A percentile compares a stretch with the other conserved stretches of the same genome.
Conservation (phyloP, 176 grass and related monocot genomes). For the Eleusine indica region DNA sequence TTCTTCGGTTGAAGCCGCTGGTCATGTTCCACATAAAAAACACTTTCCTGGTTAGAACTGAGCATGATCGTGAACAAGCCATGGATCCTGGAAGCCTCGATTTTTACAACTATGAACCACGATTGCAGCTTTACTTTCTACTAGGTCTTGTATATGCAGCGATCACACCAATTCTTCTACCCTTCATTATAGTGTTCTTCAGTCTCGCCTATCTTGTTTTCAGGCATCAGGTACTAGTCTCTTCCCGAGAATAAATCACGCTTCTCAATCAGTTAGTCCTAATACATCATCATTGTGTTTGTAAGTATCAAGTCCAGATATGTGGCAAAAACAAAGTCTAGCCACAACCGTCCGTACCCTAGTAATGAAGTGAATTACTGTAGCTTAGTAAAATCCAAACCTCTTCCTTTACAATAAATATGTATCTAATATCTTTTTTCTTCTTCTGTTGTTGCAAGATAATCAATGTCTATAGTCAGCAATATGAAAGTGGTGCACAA, state of each 20-base stretch:
- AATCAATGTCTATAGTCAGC: constrained; percentile 90
- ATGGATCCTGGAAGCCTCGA: constrained; percentile 94
- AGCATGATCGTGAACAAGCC: constrained; percentile 78
- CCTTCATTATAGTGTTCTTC: constrained; percentile 92
- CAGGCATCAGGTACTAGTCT: constrained; percentile 81
- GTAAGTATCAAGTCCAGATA: constrained; percentile 1
- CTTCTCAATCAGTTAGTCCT: background rate
- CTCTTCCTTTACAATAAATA: constrained; percentile 9
- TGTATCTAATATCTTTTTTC: constrained; percentile 10
- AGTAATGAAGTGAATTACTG: constrained; percentile 22
- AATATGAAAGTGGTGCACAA: constrained; percentile 84
- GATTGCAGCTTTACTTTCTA: constrained; percentile 91
- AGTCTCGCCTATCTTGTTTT: constrained; percentile 89
- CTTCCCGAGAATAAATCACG: constrained; percentile 23
- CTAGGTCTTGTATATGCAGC: constrained; percentile 91
- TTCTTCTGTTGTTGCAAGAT: constrained; percentile 60
- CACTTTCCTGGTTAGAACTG: constrained; percentile 87
- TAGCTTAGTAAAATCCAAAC: constrained; percentile 9
- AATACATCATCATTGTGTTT: constrained; percentile 16
- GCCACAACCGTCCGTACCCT: background rate
- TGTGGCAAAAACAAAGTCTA: background rate
- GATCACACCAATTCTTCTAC: constrained; percentile 87
- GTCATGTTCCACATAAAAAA: constrained; percentile 91
- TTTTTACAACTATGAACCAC: constrained; percentile 78
- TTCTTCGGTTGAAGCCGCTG: constrained; percentile 84